Evolutionary conservation across 306 rosid species (phyloP), one percentile per base, ranked within the genome.

Genomic region (Malus sylvestris): DNA sequence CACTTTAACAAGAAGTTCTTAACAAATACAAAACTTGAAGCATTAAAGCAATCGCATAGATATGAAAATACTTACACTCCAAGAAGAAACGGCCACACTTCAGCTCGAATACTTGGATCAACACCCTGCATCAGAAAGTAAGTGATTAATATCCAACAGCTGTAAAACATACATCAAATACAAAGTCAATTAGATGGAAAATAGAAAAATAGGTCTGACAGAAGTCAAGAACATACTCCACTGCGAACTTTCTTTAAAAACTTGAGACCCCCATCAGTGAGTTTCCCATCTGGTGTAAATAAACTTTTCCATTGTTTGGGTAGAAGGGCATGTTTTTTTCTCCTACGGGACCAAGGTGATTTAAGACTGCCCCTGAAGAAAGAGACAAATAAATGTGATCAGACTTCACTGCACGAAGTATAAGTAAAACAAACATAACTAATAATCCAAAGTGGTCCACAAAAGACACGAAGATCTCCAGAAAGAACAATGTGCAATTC

Each of bases 31-130:
- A 40, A 19, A 19, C 73, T 40, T 1, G 30, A 30, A 25, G 60
- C n/a, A 57, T 25, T 7, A 65, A 51, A 33, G 22, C 61, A 33
- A 35, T 65, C 12, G 1, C 8, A 11, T 2, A 13, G n/a, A 3
- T 8, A 30, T 9, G 13, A 42, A 67, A 46, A 23, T 44, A 71
- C 81, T 59, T 30, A 77, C 81, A 77, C 70, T 77, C 81, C 81
- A 77, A 77, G 81, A 7, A 77, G 75, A 71, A 77, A 77, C 2
- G 81, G 81, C 81, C 81, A 77, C 63, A 77, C 81, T 77, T 77
- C 81, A 42, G 70, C 70, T 60, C 81, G 68, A 15, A 77, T 29
- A 45, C 76, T 77, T 2, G 76, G 81, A 60, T 77, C 76, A 77
- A 77, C 70, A 69, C 81, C 81, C 81, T 77, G 70, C 70, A 60